Base-by-base conservation (phyloP, 108 stramenopile species). In the Bacterosira constricta region DNA sequence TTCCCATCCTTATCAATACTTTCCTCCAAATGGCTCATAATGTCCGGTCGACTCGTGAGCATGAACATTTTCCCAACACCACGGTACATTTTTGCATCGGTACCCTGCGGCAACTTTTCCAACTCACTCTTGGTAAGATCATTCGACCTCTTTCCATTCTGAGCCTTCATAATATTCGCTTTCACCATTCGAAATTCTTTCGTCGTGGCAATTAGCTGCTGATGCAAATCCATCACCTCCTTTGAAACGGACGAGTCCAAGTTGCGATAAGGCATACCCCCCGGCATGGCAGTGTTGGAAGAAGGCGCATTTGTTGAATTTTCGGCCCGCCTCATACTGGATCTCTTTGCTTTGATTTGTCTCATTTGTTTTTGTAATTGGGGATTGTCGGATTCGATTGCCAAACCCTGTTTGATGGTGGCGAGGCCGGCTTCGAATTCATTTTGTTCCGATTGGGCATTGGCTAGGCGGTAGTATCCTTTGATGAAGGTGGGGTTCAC, bases 381-480 rank as follows among this genome's bases (percentile, higher is more conserved):
- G 34, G 83, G 13, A 79, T 96, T 94, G 67, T 90, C 83, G 10
- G 88, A 63, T 67, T 94, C 93, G 21, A 91, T 59, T 27, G 88
- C 66, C 50, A 97, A 54, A 11, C 94, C 94, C 65, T 90, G 88
- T 62, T 88, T 89, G 64, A 91, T 84, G 11, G 92, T 90, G 13
- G 90, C 79, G 13, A 79, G 46, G 36, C 94, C 96, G 9, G 74
- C 74, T 30, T 93, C 93, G 47, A 87, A 88, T 41, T 93, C 78
- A 51, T 88, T 62, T 59, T 83, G 73, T 75, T 94, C 93, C 6
- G 90, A 83, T 66, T 90, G 92, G 18, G 94, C 94, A 45, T 73
- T 81, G 9, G 93, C 91, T 18, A 97, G 83, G 12, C 96, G 90
- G 72, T 97, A 96, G 72, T 95, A 97, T 38, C 93, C 96, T 65